Conservation (phyloP, 768 basidiomycete species). For the Suillus americanus region DNA sequence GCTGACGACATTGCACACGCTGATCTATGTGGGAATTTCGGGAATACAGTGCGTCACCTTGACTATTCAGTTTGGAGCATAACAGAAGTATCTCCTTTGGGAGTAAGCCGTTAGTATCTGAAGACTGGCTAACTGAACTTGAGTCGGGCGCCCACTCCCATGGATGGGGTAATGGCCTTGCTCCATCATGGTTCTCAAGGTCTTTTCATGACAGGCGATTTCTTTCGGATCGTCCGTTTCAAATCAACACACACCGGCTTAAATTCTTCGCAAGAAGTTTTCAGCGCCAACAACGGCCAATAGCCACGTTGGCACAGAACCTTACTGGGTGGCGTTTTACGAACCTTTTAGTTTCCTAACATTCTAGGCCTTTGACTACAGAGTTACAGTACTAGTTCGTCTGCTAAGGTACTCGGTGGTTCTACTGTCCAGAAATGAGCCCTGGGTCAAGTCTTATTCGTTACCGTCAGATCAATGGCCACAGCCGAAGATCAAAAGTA, state of each 20-base stretch:
- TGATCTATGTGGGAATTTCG: slow-evolving; percentile 4
- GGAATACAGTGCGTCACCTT: slow-evolving; percentile 2
- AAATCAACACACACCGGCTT: not conserved
- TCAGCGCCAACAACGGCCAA: too few species aligned
- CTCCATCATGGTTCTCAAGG: not conserved
- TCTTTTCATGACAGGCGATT: not conserved
- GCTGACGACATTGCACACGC: not conserved
- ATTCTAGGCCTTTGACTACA: not conserved
- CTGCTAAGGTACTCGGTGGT: slow-evolving; percentile 2
- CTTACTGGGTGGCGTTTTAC: not conserved
- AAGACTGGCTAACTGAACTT: not conserved
- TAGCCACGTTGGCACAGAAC: not conserved
- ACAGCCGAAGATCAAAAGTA: slow-evolving; percentile 2
- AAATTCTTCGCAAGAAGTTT: not conserved
- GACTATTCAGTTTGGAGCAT: slow-evolving; percentile 5
- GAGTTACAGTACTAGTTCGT: not conserved
- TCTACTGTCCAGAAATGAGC: not conserved
- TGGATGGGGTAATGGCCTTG: slow-evolving; percentile 3
- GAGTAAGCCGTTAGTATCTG: slow-evolving; percentile 2
- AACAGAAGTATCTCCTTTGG: slow-evolving; percentile 1
- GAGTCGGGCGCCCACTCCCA: not conserved
- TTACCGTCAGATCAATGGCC: slow-evolving; percentile 3
- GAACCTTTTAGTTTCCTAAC: not conserved
- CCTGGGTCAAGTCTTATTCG: not conserved
- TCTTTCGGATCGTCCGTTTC: not conserved